Percentiles rank a stretch among this genome's conserved stretches.
Conservation (phyloP, 768 basidiomycete genomes). For the Tricholoma bakamatsutake region DNA sequence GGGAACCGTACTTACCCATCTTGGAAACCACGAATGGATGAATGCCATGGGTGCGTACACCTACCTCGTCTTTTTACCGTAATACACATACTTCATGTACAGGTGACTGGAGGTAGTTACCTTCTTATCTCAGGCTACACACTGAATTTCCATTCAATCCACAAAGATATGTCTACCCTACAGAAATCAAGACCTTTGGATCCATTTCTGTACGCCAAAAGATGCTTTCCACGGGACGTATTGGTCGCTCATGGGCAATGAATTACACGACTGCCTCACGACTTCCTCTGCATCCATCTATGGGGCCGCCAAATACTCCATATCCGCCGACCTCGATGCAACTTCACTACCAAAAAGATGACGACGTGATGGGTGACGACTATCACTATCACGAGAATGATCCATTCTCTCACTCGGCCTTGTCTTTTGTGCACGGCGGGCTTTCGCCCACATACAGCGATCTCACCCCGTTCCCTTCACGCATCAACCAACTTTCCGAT, state of each 20-base stretch:
- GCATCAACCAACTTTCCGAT: constrained; percentile 71
- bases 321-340: constrained; percentile 36
- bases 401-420: constrained; percentile 68
- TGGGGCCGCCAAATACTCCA: constrained; percentile 62
- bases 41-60: constrained; percentile 63
- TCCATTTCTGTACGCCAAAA: constrained; percentile 64
- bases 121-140: neutral
- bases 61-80: neutral
- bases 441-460: constrained; percentile 71
- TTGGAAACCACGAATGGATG: constrained; percentile 98
- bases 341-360: constrained; percentile 14
- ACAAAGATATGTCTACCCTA: constrained; percentile 73
- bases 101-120: constrained; percentile 80
- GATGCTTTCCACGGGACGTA: constrained; percentile 66
- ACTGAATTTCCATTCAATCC: neutral
- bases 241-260: constrained; percentile 76
- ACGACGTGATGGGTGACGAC: constrained; percentile 12
- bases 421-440: constrained; percentile 94
- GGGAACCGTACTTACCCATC: constrained; percentile 66
- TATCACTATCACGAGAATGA: constrained; percentile 28
- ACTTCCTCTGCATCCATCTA: constrained; percentile 69
- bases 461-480: constrained; percentile 76
- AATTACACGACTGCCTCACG: constrained; percentile 84
- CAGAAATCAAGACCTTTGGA: constrained; percentile 82
- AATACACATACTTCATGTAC: constrained; percentile 2